Evolutionary conservation across 768 basidiomycete genomes (phyloP).

Genomic region (Suillus sp.): DNA sequence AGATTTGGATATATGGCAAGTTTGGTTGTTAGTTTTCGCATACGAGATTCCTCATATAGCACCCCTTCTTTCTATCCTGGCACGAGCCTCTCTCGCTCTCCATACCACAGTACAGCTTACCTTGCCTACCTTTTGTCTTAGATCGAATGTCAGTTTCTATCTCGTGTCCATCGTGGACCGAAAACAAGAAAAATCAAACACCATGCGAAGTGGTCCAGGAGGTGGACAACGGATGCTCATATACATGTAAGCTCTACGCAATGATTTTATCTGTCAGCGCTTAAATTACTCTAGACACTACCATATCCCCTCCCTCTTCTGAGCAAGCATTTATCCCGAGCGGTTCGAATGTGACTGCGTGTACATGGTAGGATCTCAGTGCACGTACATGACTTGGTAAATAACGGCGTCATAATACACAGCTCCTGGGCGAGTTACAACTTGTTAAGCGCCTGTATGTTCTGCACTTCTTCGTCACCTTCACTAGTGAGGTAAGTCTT

Average conservation of each 20-base stretch:
- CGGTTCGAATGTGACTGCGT: slow-evolving; percentile 18
- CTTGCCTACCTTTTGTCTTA: background rate
- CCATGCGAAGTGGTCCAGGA: slow-evolving; percentile 24
- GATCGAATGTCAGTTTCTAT: background rate
- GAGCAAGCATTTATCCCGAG: slow-evolving; percentile 22
- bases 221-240: slow-evolving; percentile 25
- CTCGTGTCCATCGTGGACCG: slow-evolving; percentile 14
- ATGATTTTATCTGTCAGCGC: background rate
- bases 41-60: background rate
- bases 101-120: background rate
- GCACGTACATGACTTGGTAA: background rate
- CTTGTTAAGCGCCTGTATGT: slow-evolving; percentile 30
- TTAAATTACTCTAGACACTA: background rate
- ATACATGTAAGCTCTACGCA: slow-evolving; percentile 18
- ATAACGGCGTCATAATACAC: background rate
- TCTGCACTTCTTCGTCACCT: slow-evolving; percentile 19
- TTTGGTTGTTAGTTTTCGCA: background rate
- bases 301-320: background rate
- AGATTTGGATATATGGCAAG: background rate
- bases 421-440: slow-evolving; percentile 36
- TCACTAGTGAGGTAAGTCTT: slow-evolving; percentile 20
- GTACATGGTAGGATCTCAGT: slow-evolving; percentile 25
- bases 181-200: slow-evolving; percentile 17
- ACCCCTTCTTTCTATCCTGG: background rate
- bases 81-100: background rate